Conservation (phyloP, 495 filamentous ascomycete genomes). For the Patellaria atrata region DNA sequence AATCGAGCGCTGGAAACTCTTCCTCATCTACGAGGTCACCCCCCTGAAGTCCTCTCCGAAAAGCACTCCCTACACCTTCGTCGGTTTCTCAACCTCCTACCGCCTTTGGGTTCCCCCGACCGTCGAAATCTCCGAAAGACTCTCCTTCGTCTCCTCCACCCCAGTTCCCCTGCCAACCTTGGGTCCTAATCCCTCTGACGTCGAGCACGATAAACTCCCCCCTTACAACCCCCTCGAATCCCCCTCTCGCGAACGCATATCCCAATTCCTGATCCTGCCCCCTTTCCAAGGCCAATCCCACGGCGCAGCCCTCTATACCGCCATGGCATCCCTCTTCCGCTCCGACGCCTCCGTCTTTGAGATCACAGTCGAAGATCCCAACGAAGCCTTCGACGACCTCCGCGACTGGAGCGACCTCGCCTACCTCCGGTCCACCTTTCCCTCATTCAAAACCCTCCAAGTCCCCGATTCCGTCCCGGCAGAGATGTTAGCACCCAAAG, state of each 20-base stretch:
- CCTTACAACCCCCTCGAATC: constrained; percentile 24
- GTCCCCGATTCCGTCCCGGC: constrained; percentile 34
- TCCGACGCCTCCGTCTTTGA: constrained; percentile 51
- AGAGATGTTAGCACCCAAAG: constrained; percentile 13
- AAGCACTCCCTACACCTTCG: constrained; percentile 51
- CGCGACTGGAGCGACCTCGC: constrained; percentile 71
- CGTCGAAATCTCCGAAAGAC: constrained; percentile 17
- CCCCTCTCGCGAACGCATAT: constrained; percentile 65
- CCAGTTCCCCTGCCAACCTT: constrained; percentile 29
- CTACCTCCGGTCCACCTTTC: constrained; percentile 42
- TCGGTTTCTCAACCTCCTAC: constrained; percentile 80
- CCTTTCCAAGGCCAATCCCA: constrained; percentile 69
- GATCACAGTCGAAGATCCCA: constrained; percentile 90
- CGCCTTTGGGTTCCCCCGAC: constrained; percentile 53
- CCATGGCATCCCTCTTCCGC: constrained; percentile 53
- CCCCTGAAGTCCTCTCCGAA: constrained; percentile 19
- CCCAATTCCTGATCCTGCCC: constrained; percentile 87
- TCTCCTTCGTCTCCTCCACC: constrained; percentile 28
- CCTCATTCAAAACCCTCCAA: constrained; percentile 38
- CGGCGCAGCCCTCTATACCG: constrained; percentile 66
- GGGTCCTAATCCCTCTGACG: constrained; percentile 27
- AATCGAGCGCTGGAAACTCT: constrained; percentile 73
- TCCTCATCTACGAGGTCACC: constrained; percentile 39
- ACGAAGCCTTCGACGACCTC: constrained; percentile 83
- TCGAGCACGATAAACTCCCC: not conserved